Percentiles rank a stretch among this genome's conserved stretches.
Conservation (phyloP, 306 rosid genomes). For the Medicago ruthenica region DNA sequence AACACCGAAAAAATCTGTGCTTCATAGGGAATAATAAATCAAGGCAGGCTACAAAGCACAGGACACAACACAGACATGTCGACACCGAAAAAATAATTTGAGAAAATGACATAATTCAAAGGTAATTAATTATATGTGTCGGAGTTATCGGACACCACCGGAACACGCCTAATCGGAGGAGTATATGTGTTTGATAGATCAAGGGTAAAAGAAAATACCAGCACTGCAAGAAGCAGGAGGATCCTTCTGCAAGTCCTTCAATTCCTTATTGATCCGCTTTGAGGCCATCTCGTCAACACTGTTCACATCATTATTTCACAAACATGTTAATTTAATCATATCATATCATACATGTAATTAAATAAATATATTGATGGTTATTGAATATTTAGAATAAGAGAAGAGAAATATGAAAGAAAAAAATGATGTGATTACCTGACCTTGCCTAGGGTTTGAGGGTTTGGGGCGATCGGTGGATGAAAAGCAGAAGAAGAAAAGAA, state of each 20-base stretch:
- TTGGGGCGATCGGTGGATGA: not conserved
- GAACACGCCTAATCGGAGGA: too few species aligned
- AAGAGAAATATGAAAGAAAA: not conserved
- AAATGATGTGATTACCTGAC: not conserved
- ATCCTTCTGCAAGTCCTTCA: conserved; percentile 71
- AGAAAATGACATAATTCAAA: too few species aligned
- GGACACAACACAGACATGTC: too few species aligned
- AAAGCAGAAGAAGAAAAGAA: not conserved
- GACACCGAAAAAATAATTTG: too few species aligned
- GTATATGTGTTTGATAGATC: not conserved
- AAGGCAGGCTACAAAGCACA: not conserved
- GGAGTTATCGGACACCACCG: too few species aligned
- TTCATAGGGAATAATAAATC: not conserved
- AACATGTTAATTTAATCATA: not conserved
- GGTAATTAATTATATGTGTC: too few species aligned
- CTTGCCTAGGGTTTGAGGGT: conserved; percentile 5
- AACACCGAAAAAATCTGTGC: too few species aligned
- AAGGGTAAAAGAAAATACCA: conserved; percentile 43
- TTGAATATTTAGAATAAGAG: not conserved
- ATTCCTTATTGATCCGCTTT: conserved; percentile 65
- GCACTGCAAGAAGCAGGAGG: conserved; percentile 76
- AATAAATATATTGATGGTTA: too few species aligned
- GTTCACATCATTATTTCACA: not conserved
- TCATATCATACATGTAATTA: too few species aligned
- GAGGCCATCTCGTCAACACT: conserved; percentile 49